Base-by-base conservation (phyloP, 805 yeast species). In the Candida insectalens region DNA sequence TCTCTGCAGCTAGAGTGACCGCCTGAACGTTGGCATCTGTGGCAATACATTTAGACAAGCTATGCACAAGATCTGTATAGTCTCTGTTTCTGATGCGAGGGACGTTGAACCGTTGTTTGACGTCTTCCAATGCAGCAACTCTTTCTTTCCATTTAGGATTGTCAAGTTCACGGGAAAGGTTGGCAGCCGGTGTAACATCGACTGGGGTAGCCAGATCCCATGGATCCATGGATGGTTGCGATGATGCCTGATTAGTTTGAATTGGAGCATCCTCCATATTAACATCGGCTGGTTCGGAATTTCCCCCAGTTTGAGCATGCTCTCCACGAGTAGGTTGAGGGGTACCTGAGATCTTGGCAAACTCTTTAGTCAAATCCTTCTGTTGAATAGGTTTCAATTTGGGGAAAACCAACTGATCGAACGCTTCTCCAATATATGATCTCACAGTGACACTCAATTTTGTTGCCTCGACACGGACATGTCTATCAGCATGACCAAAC, bases 21-120 rank as follows among this genome's bases (percentile, higher is more conserved):
- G 83, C 95, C 57, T 80, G 87, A 34, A 87, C 69, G 51, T 92
- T 92, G 4, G 88, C 94, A 59, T 92, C 98, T n/a, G n/a, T n/a
- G 49, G 77, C 84, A 50, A 87, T 65, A 40, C 87, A 71, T 44
- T 75, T 78, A n/a, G 78, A 71, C 43, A 85, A 63, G 1, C 67
- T 53, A 36, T 77, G 60, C n/a, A 77, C 57, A n/a, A 88, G 55
- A 2, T 67, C 77, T 5, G 67, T 42, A 54, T 78, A 85, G 51
- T 88, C 94, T 34, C 63, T 83, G 22, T 62, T 65, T 29, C 44
- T 45, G 31, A 77, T 49, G 42, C 68, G 77, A 29, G 77, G 62
- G 2, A 74, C 73, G 29, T 79, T 75, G 16, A 62, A 58, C 19
- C 74, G 59, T 22, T 63, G 67, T 21, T 54, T 42, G 3, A 71